Conservation (phyloP, 2,329 filamentous ascomycete species). For the Bipolaris victoriae region DNA sequence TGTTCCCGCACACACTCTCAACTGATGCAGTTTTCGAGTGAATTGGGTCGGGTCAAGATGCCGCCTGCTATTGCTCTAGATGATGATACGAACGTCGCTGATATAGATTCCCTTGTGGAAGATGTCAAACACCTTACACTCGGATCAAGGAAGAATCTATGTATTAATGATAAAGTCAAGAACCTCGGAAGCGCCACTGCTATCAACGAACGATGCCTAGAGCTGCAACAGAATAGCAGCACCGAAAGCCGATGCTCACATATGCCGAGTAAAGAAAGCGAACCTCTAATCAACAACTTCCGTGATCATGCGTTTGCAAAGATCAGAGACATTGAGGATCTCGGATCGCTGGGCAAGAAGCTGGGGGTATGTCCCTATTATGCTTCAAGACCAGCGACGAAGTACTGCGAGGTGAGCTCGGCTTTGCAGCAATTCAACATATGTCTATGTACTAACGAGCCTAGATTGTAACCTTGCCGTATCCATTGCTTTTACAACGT, state of each 20-base stretch:
- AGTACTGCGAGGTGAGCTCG: constrained; percentile 69
- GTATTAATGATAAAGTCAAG: constrained; percentile 84
- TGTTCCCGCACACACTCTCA: constrained; percentile 94
- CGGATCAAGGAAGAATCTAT: constrained; percentile 84
- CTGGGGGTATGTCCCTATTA: constrained; percentile 93
- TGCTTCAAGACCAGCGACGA: constrained; percentile 84
- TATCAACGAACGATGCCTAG: constrained; percentile 92
- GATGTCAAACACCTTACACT: constrained; percentile 80
- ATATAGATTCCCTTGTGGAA: constrained; percentile 55
- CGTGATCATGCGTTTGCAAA: constrained; percentile 83
- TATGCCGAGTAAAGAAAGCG: constrained; percentile 77
- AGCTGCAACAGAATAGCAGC: constrained; percentile 76
- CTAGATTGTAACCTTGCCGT: constrained; percentile 86
- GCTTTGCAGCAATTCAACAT: not conserved
- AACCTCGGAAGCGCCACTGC: constrained; percentile 72
- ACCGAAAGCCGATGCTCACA: constrained; percentile 75
- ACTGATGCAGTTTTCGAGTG: constrained; percentile 83
- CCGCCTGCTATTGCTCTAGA: constrained; percentile 67
- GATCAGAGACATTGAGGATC: constrained; percentile 91
- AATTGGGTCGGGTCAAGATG: constrained; percentile 78
- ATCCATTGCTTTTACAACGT: constrained; percentile 86
- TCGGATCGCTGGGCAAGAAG: constrained; percentile 76
- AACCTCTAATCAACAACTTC: constrained; percentile 76
- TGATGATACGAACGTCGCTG: constrained; percentile 11
- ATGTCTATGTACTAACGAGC: constrained; percentile 16